Percentiles rank a stretch among this genome's conserved stretches.
phyloP scores from a whole-genome alignment of 192 early-diverging fungal species.

The Oehlia diaphana region DNA sequence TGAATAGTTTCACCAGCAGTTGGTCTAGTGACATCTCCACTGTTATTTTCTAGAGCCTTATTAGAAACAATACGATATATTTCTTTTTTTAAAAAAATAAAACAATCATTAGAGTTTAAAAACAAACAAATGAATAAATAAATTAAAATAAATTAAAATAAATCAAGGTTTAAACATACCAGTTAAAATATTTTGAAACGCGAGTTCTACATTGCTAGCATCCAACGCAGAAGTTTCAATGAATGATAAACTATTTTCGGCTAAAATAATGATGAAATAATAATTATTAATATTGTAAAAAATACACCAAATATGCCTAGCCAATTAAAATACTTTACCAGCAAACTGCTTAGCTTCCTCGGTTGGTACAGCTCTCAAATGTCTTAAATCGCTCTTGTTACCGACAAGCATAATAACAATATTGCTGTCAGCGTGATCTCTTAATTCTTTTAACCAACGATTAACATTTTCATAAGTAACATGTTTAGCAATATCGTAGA shows the following conservation, averaged over 20 bases:
- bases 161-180: constrained; percentile 50
- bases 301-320: neutral
- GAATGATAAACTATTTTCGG: constrained; percentile 93
- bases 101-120: neutral
- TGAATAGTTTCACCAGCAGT: constrained; percentile 71
- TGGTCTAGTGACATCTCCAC: constrained; percentile 66
- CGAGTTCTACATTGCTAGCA: constrained; percentile 92
- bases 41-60: constrained; percentile 84
- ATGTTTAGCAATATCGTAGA: constrained; percentile 98
- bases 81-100: constrained; percentile 48
- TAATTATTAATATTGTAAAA: neutral
- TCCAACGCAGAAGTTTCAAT: constrained; percentile 99
- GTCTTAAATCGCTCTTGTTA: constrained; percentile 98
- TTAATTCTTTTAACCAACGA: constrained; percentile 97
- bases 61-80: constrained; percentile 96
- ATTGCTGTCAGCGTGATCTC: constrained; percentile 95
- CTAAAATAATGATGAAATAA: constrained; percentile 32
- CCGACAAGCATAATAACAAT: constrained; percentile 99
- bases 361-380: constrained; percentile 92
- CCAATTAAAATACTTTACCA: constrained; percentile 45
- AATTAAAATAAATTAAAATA: constrained; percentile 11
- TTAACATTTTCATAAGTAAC: constrained; percentile 93
- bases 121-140: neutral
- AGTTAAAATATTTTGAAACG: constrained; percentile 94
- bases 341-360: constrained; percentile 99